Base-by-base conservation (phyloP, 768 basidiomycete species). In the Agaricus sinodeliciosus region DNA sequence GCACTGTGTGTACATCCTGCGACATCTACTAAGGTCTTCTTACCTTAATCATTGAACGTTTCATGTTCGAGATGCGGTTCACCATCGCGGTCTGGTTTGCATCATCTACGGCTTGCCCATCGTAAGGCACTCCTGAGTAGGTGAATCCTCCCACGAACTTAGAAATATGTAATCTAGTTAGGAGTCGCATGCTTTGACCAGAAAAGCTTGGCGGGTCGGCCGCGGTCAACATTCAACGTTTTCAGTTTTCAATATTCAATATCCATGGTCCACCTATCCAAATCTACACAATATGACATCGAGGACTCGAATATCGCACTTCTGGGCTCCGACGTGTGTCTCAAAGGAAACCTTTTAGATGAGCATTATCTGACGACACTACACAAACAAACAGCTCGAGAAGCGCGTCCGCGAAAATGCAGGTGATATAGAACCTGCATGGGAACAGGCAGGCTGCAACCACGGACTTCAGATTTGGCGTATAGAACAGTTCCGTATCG, bases 301-400 rank as follows among this genome's bases (percentile, higher is more conserved):
- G 72, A 80, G 59, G 80, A 84, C 59, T 77, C 79, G 1, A 82
- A 84, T 58, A 82, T 81, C 41, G 79, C 78, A 15, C 70, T 85
- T 37, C 70, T 85, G 8, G 82, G 82, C 43, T 81, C 80, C 42
- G 80, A 84, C 63, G 80, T 81, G 64, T 59, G 77, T 65, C 16
- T 37, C 11, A 44, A 22, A 43, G 15, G 16, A 31, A 2, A 7
- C 16, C 43, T 49, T 31, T 39, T 41, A 22, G 27, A 34, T 26
- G 39, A 40, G 43, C 26, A 25, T 22, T 22, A 22, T 22, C 22
- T 22, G 3, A 22, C 22, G 22, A 3, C 22, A 22, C n/a, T n/a
- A n/a, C 22, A 3, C 22, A 22, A 22, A 22, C 0, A 7, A 31
- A 37, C 27, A 82, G 81, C 69, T 82, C 51, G 81, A 83, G 68